phyloP scores from a whole-genome alignment of 169 alveolate species.

The Besnoitia besnoiti region DNA sequence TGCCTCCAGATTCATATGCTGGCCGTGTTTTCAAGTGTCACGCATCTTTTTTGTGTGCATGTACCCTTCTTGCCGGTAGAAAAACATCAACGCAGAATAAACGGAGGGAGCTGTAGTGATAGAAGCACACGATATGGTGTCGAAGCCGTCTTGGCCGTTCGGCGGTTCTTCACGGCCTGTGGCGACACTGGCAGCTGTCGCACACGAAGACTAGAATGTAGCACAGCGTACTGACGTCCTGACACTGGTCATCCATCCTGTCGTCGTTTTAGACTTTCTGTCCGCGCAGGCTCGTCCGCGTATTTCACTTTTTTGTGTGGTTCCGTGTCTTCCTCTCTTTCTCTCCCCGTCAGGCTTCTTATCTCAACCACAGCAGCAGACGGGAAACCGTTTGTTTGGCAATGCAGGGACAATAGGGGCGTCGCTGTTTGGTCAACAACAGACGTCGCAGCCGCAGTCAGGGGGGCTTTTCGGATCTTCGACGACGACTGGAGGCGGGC shows the following conservation, averaged over 20 bases:
- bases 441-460: conserved; percentile 18
- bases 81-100: too few species aligned
- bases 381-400: background rate
- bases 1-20: too few species aligned
- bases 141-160: too few species aligned
- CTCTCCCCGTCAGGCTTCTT: conserved; percentile 1
- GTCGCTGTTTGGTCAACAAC: conserved; percentile 42
- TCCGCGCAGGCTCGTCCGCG: background rate
- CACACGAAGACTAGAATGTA: too few species aligned
- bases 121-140: too few species aligned
- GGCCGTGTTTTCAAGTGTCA: too few species aligned
- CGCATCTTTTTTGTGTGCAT: too few species aligned
- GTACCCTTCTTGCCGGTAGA: too few species aligned
- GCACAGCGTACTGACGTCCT: too few species aligned
- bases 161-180: too few species aligned
- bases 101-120: too few species aligned
- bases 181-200: too few species aligned
- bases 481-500: background rate
- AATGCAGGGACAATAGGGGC: background rate
- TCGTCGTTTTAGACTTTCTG: background rate
- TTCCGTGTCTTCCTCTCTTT: background rate
- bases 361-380: conserved; percentile 30
- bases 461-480: conserved; percentile 34
- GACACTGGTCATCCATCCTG: background rate
- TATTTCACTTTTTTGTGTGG: background rate